Base-by-base conservation (phyloP, 2,329 filamentous ascomycete genomes). In the Sclerotinia glacialis region DNA sequence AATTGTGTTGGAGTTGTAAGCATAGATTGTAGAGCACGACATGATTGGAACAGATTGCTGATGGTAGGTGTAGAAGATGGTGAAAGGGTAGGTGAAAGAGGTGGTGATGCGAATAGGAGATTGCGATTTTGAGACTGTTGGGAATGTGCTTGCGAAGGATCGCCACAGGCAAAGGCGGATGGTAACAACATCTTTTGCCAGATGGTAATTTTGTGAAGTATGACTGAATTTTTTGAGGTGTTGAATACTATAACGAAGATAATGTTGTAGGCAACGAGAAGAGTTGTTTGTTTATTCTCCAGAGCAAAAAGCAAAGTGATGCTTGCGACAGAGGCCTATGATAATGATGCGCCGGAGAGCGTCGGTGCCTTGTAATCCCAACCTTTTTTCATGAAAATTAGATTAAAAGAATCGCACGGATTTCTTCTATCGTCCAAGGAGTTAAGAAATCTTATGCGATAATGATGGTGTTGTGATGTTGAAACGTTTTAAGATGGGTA, bases 11-110 rank as follows among this genome's bases (percentile, higher is more conserved):
- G 73, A 28, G 74, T 76, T 60, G 81, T 77, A 68, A 88, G 80
- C 72, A 88, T 83, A 2, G 83, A 83, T 73, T 89, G 86, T 0
- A 88, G 81, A 6, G 83, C 84, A 75, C 84, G 85, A 75, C 86
- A 88, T 56, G 85, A 84, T 68, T 79, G 81, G 76, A 86, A 83
- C 73, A 88, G 81, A 77, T 83, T 84, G 74, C 79, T 80, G 71
- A 86, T 78, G 26, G 83, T 78, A 62, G 77, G 73, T 40, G 80
- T 78, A 7, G 83, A 82, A 64, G 85, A 82, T 83, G 71, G 84
- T 80, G 65, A 76, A 61, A 72, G 68, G 4, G 85, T 82, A 83
- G 72, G 85, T 80, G 65, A 76, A 61, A 73, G 71, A 12, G 86
- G 86, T 60, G 86, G 86, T 63, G 86, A 87, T 69, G 83, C 81